Evolutionary conservation across 192 early-diverging fungal species (phyloP), one percentile per base, ranked within the genome.

Genomic region (Backusella australiensis): DNA sequence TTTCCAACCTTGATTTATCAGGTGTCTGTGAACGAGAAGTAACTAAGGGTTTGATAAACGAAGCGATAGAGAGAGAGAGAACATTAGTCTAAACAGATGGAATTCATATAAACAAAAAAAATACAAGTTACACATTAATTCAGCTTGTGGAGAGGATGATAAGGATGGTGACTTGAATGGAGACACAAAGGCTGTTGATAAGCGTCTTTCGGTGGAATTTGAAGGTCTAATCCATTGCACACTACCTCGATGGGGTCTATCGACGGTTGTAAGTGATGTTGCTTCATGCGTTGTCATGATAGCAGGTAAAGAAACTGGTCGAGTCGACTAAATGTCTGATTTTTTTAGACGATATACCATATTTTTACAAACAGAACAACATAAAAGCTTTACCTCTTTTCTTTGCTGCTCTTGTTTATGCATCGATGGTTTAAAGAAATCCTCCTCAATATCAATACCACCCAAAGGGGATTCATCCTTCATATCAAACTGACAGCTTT

Each of bases 401-500:
- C 56, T 63, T 29, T 63, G 56, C 12, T 63, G 56, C 12, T 29
- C 56, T 23, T 63, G 56, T 12, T 63, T 21, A 6, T 21, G 53
- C 8, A n/a, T 79, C 67, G 85, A 85, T 21, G 85, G 86, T 3
- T 85, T 82, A 85, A 93, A 93, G 81, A 87, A 93, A 39, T 93
- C 81, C 74, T 91, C 90, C 35, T 93, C 91, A 79, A 92, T 82
- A 66, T 92, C 91, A 8, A 84, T 73, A 36, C 87, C 85, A 9
- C 78, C 80, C 6, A 80, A 75, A 78, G 81, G 83, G 21, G 87
- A 23, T 4, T 87, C 78, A 11, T 82, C 73, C 63, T 92, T 90
- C 8, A 85, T 82, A 73, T 92, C 87, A 78, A 95, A 94, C 38
- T 95, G 91, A 77, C 90, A 93, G 26, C 93, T 89, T 65, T 83